Percentiles rank a stretch among this genome's conserved stretches.
Conservation (phyloP, 371 early-diverging fungal species). For the Basidiobolus meristosporus region DNA sequence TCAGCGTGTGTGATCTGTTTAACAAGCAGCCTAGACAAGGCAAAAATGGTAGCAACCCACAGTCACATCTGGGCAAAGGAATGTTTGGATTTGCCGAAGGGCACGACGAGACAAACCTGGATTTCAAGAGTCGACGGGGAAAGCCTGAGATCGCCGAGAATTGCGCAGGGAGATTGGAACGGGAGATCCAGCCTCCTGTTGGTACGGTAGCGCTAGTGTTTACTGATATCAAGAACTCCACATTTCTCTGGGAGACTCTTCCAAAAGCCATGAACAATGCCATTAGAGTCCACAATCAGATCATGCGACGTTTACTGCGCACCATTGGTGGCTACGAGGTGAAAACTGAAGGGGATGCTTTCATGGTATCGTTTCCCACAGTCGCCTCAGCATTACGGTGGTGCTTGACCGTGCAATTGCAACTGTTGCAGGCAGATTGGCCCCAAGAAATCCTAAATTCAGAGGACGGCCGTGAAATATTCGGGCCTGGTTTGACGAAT, state of each 20-base stretch:
- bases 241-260: slow-evolving; percentile 77
- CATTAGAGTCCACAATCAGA: slow-evolving; percentile 69
- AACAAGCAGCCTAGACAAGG: background rate
- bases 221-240: slow-evolving; percentile 91
- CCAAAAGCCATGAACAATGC: slow-evolving; percentile 76
- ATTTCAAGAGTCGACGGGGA: slow-evolving; percentile 13
- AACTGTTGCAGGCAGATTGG: slow-evolving; percentile 77
- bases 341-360: slow-evolving; percentile 93
- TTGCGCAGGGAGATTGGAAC: slow-evolving; percentile 36
- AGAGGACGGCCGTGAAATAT: slow-evolving; percentile 56
- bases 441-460: slow-evolving; percentile 72
- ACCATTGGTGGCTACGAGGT: slow-evolving; percentile 89
- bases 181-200: slow-evolving; percentile 71
- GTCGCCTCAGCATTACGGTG: slow-evolving; percentile 71
- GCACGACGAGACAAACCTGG: background rate
- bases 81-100: background rate
- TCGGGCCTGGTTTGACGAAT: slow-evolving; percentile 18
- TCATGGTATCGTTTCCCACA: slow-evolving; percentile 86
- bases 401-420: slow-evolving; percentile 77
- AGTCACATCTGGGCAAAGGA: background rate
- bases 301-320: slow-evolving; percentile 69
- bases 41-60: background rate
- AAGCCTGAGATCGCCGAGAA: slow-evolving; percentile 30
- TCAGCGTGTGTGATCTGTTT: slow-evolving; percentile 61
- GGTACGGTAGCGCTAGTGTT: slow-evolving; percentile 81